Base-by-base conservation (phyloP, 306 rosid genomes). In the Vigna mungo region DNA sequence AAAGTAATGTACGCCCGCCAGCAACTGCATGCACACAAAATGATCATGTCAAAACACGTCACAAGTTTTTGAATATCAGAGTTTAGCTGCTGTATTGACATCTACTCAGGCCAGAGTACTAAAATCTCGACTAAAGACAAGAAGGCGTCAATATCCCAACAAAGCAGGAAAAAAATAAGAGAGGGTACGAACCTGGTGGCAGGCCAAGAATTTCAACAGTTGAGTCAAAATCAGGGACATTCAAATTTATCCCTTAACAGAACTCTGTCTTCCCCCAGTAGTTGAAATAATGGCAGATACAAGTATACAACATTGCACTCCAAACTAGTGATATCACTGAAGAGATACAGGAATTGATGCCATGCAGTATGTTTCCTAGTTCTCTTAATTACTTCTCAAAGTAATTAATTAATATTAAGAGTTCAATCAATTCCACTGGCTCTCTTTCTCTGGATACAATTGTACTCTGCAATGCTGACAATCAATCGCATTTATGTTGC, bases 161-260 rank as follows among this genome's bases (percentile, higher is more conserved):
- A 64, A 72, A 82, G 54, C 34, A 72, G 51, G 25, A 41, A 27
- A 41, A 23, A 65, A 16, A 64, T 48, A 64, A 47, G 72, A 47
- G 72, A 62, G 15, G 84, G 66, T 60, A 32, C 11, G 30, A 85
- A 89, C 97, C 97, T 88, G 85, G 56, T 23, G 81, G 84, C 79
- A 76, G 72, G 71, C 67, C 72, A 53, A 64, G 84, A 79, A 74
- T 86, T 69, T 47, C 75, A 71, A 64, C 69, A 82, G 83, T 68
- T 30, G 77, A 81, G 76, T 71, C 76, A 67, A 70, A 78, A 72
- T 74, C 67, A 81, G 83, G 76, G 83, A 68, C 36, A 39, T 75
- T 66, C 78, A 46, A 37, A 74, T 70, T 34, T 53, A 17, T 69
- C 55, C 71, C 84, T 36, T 58, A 61, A 75, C 68, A 46, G 83